Evolutionary conservation across 2,329 filamentous ascomycete genomes (phyloP).

Genomic region (Thielaviopsis punctulata): DNA sequence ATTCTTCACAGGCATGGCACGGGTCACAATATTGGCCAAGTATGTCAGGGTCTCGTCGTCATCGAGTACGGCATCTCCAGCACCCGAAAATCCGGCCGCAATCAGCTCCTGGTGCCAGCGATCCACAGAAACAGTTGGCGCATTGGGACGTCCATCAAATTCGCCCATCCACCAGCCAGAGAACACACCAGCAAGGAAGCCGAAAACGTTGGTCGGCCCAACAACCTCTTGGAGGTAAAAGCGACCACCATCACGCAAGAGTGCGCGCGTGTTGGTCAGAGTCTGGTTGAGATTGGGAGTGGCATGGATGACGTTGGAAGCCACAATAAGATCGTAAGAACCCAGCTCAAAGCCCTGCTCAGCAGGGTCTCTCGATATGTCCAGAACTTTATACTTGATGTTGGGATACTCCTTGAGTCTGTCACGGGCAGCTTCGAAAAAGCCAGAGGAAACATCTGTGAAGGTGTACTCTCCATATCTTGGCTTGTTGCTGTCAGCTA

Average conservation of each 20-base stretch:
- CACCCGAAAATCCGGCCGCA: constrained; percentile 16
- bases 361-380: constrained; percentile 16
- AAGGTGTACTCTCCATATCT: constrained; percentile 16
- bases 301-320: constrained; percentile 22
- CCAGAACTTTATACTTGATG: constrained; percentile 15
- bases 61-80: constrained; percentile 15
- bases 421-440: constrained; percentile 17
- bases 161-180: constrained; percentile 22
- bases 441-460: constrained; percentile 18
- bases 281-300: constrained; percentile 17
- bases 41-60: constrained; percentile 4
- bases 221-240: constrained; percentile 18
- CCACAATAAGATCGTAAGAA: constrained; percentile 23
- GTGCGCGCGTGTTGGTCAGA: constrained; percentile 19
- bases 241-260: constrained; percentile 19
- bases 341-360: constrained; percentile 19
- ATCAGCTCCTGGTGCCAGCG: constrained; percentile 17
- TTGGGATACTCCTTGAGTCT: constrained; percentile 13
- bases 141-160: constrained; percentile 15
- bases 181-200: constrained; percentile 18
- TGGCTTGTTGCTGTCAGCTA: constrained; percentile 13
- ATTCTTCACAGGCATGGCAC: neutral
- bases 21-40: neutral
- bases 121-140: constrained; percentile 16
- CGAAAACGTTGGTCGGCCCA: constrained; percentile 15